These are phyloP conservation scores for Fusarium protoensiforme DNA, from an alignment of 2,329 filamentous ascomycete species.

Conservation along the genomic window DNA sequence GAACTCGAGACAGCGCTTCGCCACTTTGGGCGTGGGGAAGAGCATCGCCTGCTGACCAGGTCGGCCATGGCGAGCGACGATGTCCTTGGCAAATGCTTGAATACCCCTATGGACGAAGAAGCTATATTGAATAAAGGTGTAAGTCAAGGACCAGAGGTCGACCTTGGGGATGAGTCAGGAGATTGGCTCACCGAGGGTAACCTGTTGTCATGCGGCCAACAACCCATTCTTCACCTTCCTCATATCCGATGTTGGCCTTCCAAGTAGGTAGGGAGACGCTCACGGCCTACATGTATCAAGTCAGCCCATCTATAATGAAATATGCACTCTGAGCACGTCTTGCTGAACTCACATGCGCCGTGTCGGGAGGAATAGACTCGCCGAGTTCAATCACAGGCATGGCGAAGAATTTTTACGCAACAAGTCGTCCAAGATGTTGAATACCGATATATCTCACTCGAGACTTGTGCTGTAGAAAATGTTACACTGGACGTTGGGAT, in stretches of 20 bases:
- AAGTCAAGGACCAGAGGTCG: background rate
- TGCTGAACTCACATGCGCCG: conserved; percentile 73
- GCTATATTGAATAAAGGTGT: conserved; percentile 57
- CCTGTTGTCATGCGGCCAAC: conserved; percentile 85
- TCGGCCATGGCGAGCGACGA: conserved; percentile 72
- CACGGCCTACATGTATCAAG: conserved; percentile 73
- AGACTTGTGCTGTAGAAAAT: background rate
- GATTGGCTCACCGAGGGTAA: conserved; percentile 77
- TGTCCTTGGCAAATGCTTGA: conserved; percentile 74
- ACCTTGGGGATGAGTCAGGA: background rate
- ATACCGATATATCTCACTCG: background rate
- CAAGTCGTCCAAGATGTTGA: background rate
- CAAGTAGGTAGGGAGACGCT: conserved; percentile 97
- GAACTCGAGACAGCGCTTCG: conserved; percentile 80
- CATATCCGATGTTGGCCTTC: conserved; percentile 90
- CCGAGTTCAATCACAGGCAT: conserved; percentile 69
- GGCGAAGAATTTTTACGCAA: background rate
- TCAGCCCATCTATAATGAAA: background rate
- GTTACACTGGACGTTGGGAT: background rate
- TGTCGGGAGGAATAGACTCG: conserved; percentile 81
- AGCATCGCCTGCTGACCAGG: conserved; percentile 78
- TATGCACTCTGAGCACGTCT: background rate
- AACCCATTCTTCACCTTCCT: conserved; percentile 93
- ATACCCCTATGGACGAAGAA: conserved; percentile 95
- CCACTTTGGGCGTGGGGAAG: conserved; percentile 78